Conservation (phyloP, 2,329 filamentous ascomycete genomes). For the Thelonectria blattea region DNA sequence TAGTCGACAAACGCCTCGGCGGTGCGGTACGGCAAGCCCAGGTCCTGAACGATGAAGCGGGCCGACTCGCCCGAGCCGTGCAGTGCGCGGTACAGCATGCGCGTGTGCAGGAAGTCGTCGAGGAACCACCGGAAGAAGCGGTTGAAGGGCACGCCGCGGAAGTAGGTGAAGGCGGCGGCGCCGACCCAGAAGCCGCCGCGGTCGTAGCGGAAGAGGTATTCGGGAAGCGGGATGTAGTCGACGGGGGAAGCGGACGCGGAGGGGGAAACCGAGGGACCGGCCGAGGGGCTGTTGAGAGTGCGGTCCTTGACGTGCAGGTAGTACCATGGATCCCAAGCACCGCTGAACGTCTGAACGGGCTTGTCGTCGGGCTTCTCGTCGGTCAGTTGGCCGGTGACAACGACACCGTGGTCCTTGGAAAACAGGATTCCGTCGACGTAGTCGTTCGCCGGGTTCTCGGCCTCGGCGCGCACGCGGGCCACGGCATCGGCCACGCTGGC, state of each 20-base stretch:
- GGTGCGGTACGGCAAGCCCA: constrained; percentile 61
- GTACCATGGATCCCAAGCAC: constrained; percentile 66
- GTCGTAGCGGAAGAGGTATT: constrained; percentile 68
- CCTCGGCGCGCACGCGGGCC: constrained; percentile 43
- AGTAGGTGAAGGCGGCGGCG: constrained; percentile 63
- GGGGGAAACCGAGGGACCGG: constrained; percentile 24
- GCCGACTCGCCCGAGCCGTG: constrained; percentile 64
- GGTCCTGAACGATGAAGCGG: constrained; percentile 67
- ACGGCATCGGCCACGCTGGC: constrained; percentile 52
- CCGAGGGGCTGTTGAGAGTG: constrained; percentile 22
- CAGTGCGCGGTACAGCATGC: constrained; percentile 67
- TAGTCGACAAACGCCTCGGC: constrained; percentile 43
- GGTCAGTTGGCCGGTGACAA: constrained; percentile 58
- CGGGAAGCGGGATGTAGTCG: constrained; percentile 42
- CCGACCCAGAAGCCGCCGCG: constrained; percentile 71
- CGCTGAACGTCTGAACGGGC: constrained; percentile 51
- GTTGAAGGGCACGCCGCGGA: constrained; percentile 58
- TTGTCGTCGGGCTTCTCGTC: constrained; percentile 18
- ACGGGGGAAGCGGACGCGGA: constrained; percentile 28
- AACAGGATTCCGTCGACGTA: constrained; percentile 68
- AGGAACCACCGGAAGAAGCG: constrained; percentile 62
- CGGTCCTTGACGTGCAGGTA: constrained; percentile 63
- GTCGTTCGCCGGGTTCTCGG: constrained; percentile 41
- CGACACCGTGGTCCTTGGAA: constrained; percentile 55
- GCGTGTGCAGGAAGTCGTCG: constrained; percentile 66